Conservation (phyloP, 495 filamentous ascomycete genomes). For the Hamigera avellanea region DNA sequence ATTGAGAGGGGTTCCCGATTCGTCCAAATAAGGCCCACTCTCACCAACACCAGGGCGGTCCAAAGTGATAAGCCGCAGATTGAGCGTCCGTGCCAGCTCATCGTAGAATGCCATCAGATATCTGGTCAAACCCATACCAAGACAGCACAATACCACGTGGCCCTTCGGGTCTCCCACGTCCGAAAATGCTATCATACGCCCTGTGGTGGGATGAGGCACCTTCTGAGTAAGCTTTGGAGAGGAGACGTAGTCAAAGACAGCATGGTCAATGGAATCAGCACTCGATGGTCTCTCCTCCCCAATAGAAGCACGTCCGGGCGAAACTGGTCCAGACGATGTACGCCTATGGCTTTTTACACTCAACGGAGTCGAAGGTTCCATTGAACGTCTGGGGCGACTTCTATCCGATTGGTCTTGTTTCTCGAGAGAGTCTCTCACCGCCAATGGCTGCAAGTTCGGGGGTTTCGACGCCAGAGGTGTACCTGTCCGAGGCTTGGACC, state of each 20-base stretch:
- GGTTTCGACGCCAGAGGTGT: slow-evolving; percentile 31
- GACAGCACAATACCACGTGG: slow-evolving; percentile 88
- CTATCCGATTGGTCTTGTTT: slow-evolving; percentile 24
- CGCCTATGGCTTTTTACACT: slow-evolving; percentile 26
- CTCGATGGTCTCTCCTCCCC: slow-evolving; percentile 51
- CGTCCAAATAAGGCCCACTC: slow-evolving; percentile 72
- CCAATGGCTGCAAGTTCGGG: slow-evolving; percentile 26
- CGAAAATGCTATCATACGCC: slow-evolving; percentile 85
- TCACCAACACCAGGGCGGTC: slow-evolving; percentile 92
- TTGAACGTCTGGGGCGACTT: slow-evolving; percentile 21
- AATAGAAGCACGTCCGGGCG: slow-evolving; percentile 17
- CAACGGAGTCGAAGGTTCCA: slow-evolving; percentile 24
- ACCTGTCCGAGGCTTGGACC: slow-evolving; percentile 35
- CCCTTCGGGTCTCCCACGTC: slow-evolving; percentile 92
- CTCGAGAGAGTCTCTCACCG: slow-evolving; percentile 23
- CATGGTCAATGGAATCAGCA: slow-evolving; percentile 78
- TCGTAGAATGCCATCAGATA: slow-evolving; percentile 98
- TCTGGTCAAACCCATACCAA: slow-evolving; percentile 94
- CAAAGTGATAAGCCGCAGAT: slow-evolving; percentile 81
- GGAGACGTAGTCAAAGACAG: slow-evolving; percentile 74
- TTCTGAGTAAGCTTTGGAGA: slow-evolving; percentile 78
- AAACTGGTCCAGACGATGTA: slow-evolving; percentile 23
- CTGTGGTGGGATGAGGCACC: slow-evolving; percentile 72
- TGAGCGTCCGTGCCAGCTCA: slow-evolving; percentile 81
- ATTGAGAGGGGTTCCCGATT: slow-evolving; percentile 71